Evolutionary conservation across 2,329 filamentous ascomycete species (phyloP).

Genomic region (Neofusicoccum kwambonambiense): DNA sequence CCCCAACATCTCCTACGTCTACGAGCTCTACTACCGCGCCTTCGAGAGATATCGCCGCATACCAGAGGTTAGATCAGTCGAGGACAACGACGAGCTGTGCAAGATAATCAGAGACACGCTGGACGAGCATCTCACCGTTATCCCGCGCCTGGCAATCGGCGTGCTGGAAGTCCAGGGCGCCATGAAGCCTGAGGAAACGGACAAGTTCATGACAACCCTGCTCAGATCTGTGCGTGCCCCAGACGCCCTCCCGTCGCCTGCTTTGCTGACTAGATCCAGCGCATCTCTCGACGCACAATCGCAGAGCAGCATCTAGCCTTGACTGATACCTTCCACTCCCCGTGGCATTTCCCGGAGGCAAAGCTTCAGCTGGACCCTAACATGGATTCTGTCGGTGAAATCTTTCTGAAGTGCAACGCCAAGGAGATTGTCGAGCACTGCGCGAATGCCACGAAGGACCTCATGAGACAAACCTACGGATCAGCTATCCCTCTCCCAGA

Average conservation of each 20-base stretch:
- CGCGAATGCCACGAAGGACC: constrained; percentile 69
- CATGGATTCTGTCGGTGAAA: constrained; percentile 88
- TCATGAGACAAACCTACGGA: constrained; percentile 74
- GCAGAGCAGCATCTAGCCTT: constrained; percentile 95
- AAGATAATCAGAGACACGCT: constrained; percentile 75
- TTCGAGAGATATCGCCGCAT: constrained; percentile 88
- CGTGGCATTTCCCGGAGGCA: constrained; percentile 82
- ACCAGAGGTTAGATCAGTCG: constrained; percentile 76
- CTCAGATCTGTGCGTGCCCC: constrained; percentile 66
- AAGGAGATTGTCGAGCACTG: constrained; percentile 85
- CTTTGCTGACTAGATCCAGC: constrained; percentile 46
- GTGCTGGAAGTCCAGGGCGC: constrained; percentile 85
- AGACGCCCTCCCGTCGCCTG: neutral
- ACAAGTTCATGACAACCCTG: constrained; percentile 93
- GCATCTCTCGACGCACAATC: constrained; percentile 93
- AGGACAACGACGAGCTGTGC: constrained; percentile 89
- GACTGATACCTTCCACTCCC: constrained; percentile 88
- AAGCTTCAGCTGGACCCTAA: constrained; percentile 59
- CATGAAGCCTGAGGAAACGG: constrained; percentile 77
- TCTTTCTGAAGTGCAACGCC: constrained; percentile 90
- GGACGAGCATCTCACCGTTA: constrained; percentile 85
- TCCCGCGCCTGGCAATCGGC: constrained; percentile 91
- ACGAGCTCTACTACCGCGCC: constrained; percentile 95
- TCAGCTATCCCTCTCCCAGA: constrained; percentile 70
- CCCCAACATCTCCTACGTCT: constrained; percentile 87